A percentile compares a stretch with the other conserved stretches of the same genome.
These are phyloP conservation scores for Vaccinium myrtillus DNA, from an alignment of 148 eudicot species.

Conservation along the genomic window DNA sequence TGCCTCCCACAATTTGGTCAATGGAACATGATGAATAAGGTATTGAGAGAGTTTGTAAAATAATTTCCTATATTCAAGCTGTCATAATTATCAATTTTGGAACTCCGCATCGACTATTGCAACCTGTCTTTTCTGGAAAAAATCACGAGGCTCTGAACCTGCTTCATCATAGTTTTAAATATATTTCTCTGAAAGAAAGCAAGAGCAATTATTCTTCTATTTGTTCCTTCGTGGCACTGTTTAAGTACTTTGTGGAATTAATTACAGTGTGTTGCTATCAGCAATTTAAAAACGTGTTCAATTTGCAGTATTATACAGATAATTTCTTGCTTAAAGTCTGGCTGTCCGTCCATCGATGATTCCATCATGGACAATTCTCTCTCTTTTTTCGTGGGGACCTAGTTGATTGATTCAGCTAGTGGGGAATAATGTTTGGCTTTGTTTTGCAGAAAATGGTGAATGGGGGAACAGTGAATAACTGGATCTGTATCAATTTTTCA, in stretches of 20 bases:
- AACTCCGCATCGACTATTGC: not conserved
- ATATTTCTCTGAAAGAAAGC: not conserved
- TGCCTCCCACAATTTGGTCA: slow-evolving; percentile 82
- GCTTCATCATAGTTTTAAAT: not conserved
- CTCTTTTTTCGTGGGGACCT: not conserved
- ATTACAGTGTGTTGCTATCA: not conserved
- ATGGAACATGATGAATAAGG: slow-evolving; percentile 94
- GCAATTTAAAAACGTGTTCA: not conserved
- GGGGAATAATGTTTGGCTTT: not conserved
- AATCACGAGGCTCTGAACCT: not conserved
- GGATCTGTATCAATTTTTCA: slow-evolving; percentile 80
- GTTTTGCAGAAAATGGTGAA: slow-evolving; percentile 76
- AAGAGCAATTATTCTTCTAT: not conserved
- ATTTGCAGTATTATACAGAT: not conserved
- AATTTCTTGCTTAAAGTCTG: not conserved
- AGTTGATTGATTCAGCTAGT: not conserved
- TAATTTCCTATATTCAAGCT: not conserved
- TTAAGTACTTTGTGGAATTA: not conserved
- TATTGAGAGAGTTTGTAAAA: slow-evolving; percentile 15
- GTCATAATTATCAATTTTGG: not conserved
- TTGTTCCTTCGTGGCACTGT: not conserved
- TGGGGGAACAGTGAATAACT: slow-evolving; percentile 62
- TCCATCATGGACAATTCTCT: not conserved
- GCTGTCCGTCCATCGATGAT: not conserved
- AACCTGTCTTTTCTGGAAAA: not conserved